Conservation (phyloP, 2,329 filamentous ascomycete genomes). For the Phoma sp. region DNA sequence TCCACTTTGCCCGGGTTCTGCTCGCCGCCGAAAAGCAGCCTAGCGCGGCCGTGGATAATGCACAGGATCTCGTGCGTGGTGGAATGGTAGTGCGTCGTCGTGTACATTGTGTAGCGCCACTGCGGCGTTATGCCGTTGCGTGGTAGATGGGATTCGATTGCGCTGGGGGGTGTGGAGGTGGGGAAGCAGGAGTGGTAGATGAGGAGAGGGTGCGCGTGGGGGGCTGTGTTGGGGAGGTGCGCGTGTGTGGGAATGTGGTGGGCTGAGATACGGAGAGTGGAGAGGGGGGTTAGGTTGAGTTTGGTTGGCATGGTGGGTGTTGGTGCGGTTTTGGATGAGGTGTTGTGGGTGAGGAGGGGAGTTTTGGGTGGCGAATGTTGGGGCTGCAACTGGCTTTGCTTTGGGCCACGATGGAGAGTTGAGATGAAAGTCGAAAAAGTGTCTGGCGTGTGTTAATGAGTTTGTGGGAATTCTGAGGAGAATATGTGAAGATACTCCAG, state of each 20-base stretch:
- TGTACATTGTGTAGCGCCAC: slow-evolving; percentile 75
- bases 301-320: slow-evolving; percentile 17
- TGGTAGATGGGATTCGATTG: slow-evolving; percentile 64
- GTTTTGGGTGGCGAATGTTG: background rate
- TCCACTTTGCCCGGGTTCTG: slow-evolving; percentile 65
- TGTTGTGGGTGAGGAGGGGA: background rate
- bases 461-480: background rate
- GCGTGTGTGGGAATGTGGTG: slow-evolving; percentile 65
- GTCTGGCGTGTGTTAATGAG: no score
- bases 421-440: no score
- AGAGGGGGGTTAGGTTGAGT: slow-evolving; percentile 52
- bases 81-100: slow-evolving; percentile 69
- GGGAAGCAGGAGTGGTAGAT: slow-evolving; percentile 69
- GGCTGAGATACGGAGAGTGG: slow-evolving; percentile 61
- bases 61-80: slow-evolving; percentile 71
- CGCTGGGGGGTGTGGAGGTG: slow-evolving; percentile 50
- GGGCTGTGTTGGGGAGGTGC: slow-evolving; percentile 68
- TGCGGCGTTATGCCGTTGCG: slow-evolving; percentile 62
- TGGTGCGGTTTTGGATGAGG: background rate
- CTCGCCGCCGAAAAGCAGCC: slow-evolving; percentile 71
- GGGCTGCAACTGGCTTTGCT: no score
- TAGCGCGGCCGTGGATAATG: slow-evolving; percentile 64
- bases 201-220: slow-evolving; percentile 67
- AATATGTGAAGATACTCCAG: background rate
- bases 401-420: no score